Conservation (phyloP, 352 stramenopile genomes). For the Halophytophthora polymorphica region DNA sequence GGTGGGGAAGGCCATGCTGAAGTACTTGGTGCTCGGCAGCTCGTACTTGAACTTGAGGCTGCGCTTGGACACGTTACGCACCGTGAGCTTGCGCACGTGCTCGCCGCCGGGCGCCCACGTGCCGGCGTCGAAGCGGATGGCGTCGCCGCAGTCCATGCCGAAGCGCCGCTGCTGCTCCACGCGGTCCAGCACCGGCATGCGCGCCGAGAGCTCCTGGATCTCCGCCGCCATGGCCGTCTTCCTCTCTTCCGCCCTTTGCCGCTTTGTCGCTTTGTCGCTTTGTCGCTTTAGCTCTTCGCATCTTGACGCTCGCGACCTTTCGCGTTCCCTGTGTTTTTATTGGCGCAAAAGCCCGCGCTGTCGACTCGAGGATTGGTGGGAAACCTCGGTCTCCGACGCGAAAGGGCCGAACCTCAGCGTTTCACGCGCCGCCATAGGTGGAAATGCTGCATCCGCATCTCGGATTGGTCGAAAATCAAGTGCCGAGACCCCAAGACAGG, state of each 20-base stretch:
- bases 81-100: constrained; percentile 85
- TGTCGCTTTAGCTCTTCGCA: too few relatives aligned
- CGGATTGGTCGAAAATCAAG: constrained; percentile 6
- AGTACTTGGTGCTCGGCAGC: constrained; percentile 90
- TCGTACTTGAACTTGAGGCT: constrained; percentile 93
- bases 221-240: constrained; percentile 5
- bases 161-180: constrained; percentile 71
- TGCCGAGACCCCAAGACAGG: constrained; percentile 2
- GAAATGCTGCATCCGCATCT: background rate
- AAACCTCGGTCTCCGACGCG: too few relatives aligned
- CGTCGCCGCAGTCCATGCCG: constrained; percentile 82
- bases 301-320: constrained; percentile 1
- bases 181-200: constrained; percentile 53
- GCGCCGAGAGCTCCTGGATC: background rate
- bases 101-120: constrained; percentile 90
- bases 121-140: constrained; percentile 84
- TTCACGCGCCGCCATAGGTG: background rate
- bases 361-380: too few relatives aligned
- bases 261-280: too few relatives aligned
- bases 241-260: constrained; percentile 11
- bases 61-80: constrained; percentile 89
- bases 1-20: constrained; percentile 92
- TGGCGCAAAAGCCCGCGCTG: background rate
- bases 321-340: background rate
- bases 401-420: too few relatives aligned